A percentile compares a stretch with the other conserved stretches of the same genome.
Evolutionary conservation across 2,329 filamentous ascomycete genomes (phyloP).

Genomic region (Nemania sp.): DNA sequence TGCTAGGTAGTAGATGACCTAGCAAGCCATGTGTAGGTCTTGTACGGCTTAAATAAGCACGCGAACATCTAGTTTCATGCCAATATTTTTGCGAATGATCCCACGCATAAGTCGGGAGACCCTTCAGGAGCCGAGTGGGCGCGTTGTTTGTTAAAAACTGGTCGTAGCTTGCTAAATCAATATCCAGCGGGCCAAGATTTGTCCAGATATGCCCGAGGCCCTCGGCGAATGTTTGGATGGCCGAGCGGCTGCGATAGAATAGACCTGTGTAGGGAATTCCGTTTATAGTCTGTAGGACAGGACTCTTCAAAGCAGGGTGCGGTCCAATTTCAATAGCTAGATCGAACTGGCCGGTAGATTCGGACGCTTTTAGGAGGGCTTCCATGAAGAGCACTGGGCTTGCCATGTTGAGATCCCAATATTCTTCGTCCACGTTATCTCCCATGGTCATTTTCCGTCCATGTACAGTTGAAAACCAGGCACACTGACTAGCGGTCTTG

Average conservation of each 20-base stretch:
- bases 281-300: constrained; percentile 12
- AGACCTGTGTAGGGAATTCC: constrained; percentile 22
- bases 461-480: constrained; percentile 45
- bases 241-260: not conserved
- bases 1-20: not conserved
- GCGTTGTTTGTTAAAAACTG: not conserved
- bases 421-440: constrained; percentile 24
- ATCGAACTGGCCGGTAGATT: constrained; percentile 9
- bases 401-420: constrained; percentile 55
- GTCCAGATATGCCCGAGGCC: constrained; percentile 20
- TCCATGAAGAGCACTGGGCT: constrained; percentile 45
- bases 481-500: no score
- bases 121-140: not conserved
- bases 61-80: constrained; percentile 20
- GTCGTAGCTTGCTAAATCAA: constrained; percentile 1
- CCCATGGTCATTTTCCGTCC: constrained; percentile 14
- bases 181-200: not conserved
- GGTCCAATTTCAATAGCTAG: constrained; percentile 27
- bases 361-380: not conserved
- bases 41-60: not conserved
- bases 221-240: not conserved
- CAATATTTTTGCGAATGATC: constrained; percentile 26
- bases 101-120: constrained; percentile 34
- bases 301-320: constrained; percentile 24
- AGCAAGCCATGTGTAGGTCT: not conserved